These are phyloP conservation scores for Trichomonas vaginalis DNA, from an alignment of 208 protist genomes.

Conservation along the genomic window DNA sequence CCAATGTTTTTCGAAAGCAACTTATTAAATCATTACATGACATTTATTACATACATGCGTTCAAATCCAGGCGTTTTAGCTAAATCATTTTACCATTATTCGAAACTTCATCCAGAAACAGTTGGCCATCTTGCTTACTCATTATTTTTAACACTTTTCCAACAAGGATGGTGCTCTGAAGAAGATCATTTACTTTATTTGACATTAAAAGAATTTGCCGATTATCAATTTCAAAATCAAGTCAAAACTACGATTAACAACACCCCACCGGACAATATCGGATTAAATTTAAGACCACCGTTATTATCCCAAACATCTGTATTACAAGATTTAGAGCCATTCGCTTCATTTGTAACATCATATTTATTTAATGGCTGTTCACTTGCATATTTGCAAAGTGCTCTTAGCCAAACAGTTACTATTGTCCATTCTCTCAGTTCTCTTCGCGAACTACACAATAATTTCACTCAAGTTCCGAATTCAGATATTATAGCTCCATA, in stretches of 20 bases:
- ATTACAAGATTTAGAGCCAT: not conserved
- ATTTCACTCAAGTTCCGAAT: not conserved
- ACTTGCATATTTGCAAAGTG: not conserved
- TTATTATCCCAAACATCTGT: not conserved
- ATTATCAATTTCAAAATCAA: not conserved
- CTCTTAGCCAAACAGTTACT: not conserved
- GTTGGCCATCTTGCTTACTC: not conserved
- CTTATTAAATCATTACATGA: slow-evolving; percentile 4
- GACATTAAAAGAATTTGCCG: not conserved
- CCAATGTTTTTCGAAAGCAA: not conserved
- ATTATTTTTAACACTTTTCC: not conserved
- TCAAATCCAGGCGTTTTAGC: not conserved
- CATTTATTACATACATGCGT: not conserved
- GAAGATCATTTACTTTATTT: not conserved
- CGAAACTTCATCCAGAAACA: not conserved
- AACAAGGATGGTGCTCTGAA: not conserved
- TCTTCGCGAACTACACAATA: not conserved
- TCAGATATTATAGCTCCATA: not conserved
- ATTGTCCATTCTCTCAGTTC: not conserved
- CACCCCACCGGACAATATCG: not conserved
- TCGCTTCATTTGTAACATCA: slow-evolving; percentile 2
- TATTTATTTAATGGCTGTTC: not conserved
- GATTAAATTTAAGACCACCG: not conserved
- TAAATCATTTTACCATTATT: not conserved
- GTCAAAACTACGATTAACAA: not conserved